A percentile compares a stretch with the other conserved stretches of the same genome.
Conservation (phyloP, 495 filamentous ascomycete genomes). For the Clavariopsis aquatica region DNA sequence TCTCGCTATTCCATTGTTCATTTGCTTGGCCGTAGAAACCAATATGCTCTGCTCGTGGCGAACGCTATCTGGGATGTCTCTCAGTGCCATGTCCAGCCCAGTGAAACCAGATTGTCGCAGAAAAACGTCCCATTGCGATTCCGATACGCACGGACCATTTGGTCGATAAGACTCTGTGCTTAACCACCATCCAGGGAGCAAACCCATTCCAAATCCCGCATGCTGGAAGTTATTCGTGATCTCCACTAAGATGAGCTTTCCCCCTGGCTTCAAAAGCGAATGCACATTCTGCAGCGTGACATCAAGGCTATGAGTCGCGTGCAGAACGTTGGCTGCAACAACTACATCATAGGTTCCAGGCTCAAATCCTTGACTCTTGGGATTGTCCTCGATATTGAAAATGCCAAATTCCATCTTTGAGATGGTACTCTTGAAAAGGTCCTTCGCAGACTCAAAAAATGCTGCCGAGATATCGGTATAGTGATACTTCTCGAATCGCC, state of each 20-base stretch:
- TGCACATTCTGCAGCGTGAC: slow-evolving; percentile 13
- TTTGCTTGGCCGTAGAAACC: slow-evolving; percentile 3
- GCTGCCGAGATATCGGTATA: slow-evolving; percentile 16
- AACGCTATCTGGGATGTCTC: background rate
- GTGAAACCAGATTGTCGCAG: slow-evolving; percentile 15
- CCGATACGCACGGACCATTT: background rate
- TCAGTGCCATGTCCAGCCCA: slow-evolving; percentile 8
- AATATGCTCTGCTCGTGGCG: slow-evolving; percentile 1
- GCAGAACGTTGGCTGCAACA: slow-evolving; percentile 19
- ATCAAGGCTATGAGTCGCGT: slow-evolving; percentile 20
- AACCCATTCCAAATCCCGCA: slow-evolving; percentile 6
- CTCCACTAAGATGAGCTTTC: slow-evolving; percentile 17
- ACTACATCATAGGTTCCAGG: slow-evolving; percentile 16
- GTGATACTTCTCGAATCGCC: slow-evolving; percentile 1
- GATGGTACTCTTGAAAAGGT: background rate
- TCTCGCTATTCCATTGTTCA: background rate
- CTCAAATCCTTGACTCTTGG: slow-evolving; percentile 18
- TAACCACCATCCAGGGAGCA: slow-evolving; percentile 27
- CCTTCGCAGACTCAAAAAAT: slow-evolving; percentile 8
- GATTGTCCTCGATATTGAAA: slow-evolving; percentile 17
- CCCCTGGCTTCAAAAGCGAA: slow-evolving; percentile 18
- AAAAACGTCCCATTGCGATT: slow-evolving; percentile 12
- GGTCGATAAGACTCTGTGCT: slow-evolving; percentile 1
- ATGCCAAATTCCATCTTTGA: slow-evolving; percentile 43
- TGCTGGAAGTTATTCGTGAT: slow-evolving; percentile 7